A percentile compares a stretch with the other conserved stretches of the same genome.
phyloP scores from a whole-genome alignment of 2,329 filamentous ascomycete genomes.

The Diaporthe citriasiana region DNA sequence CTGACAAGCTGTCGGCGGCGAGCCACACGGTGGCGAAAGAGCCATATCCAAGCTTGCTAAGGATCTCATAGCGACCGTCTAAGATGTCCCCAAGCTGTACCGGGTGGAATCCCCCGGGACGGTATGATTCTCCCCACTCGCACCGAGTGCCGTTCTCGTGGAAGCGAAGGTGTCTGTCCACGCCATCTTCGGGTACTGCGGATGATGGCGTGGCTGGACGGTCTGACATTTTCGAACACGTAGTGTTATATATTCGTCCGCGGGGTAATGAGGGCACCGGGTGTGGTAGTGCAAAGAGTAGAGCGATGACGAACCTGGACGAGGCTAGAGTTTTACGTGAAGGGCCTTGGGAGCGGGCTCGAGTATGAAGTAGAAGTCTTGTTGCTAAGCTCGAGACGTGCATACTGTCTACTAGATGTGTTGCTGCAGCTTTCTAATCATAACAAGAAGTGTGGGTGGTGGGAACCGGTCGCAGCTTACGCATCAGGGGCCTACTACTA shows the following conservation, averaged over 20 bases:
- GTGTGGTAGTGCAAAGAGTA: not conserved
- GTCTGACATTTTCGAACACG: not conserved
- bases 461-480: no score
- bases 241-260: not conserved
- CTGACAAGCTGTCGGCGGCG: conserved; percentile 21
- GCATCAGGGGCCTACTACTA: no score
- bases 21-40: conserved; percentile 61
- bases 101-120: conserved; percentile 57
- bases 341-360: not conserved
- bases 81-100: conserved; percentile 57
- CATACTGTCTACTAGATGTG: no score
- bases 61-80: conserved; percentile 54
- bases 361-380: not conserved
- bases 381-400: not conserved
- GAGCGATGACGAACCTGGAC: not conserved
- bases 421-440: not conserved
- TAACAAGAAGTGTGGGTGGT: not conserved
- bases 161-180: conserved; percentile 13
- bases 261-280: not conserved
- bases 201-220: conserved; percentile 1
- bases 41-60: conserved; percentile 59
- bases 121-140: conserved; percentile 47
- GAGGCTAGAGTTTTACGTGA: not conserved
- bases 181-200: not conserved
- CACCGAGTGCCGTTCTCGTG: conserved; percentile 12